These are phyloP conservation scores for Xylona heveae DNA, from an alignment of 495 filamentous ascomycete genomes.

Conservation along the genomic window DNA sequence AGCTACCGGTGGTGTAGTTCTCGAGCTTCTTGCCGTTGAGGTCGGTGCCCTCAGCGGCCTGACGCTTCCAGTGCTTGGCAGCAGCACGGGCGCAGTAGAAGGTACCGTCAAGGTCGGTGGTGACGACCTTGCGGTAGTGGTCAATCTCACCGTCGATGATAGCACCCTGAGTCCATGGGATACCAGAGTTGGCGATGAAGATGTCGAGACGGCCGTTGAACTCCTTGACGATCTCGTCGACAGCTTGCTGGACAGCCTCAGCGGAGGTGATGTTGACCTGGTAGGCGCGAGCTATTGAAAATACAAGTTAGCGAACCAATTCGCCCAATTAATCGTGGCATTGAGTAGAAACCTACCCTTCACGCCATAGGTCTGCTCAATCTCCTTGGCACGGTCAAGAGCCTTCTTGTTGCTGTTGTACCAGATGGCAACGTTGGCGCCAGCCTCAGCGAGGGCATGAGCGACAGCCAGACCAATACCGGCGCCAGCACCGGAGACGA, in stretches of 20 bases:
- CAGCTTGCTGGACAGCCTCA: slow-evolving; percentile 31
- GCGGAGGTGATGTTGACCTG: slow-evolving; percentile 42
- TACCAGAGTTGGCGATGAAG: slow-evolving; percentile 64
- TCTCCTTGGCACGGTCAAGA: slow-evolving; percentile 43
- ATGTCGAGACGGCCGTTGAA: slow-evolving; percentile 59
- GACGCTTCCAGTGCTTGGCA: slow-evolving; percentile 42
- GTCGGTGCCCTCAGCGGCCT: slow-evolving; percentile 43
- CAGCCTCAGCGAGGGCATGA: slow-evolving; percentile 59
- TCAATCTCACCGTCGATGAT: slow-evolving; percentile 42
- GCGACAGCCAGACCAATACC: slow-evolving; percentile 67
- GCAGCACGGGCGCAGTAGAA: slow-evolving; percentile 68
- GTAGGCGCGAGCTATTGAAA: slow-evolving; percentile 28
- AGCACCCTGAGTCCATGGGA: slow-evolving; percentile 48
- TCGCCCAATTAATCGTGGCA: background rate
- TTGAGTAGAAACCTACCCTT: slow-evolving; percentile 31
- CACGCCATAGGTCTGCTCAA: slow-evolving; percentile 58
- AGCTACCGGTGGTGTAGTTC: slow-evolving; percentile 46
- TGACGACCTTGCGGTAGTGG: slow-evolving; percentile 46
- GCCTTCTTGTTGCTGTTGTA: slow-evolving; percentile 63
- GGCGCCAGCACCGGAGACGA: slow-evolving; percentile 61
- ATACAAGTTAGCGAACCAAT: background rate
- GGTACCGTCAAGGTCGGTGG: slow-evolving; percentile 60
- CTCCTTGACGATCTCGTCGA: slow-evolving; percentile 38
- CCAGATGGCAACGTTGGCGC: slow-evolving; percentile 76
- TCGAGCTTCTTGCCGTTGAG: slow-evolving; percentile 43